Percentiles rank a stretch among this genome's conserved stretches.
phyloP scores from a whole-genome alignment of 441 rosid species.

The Populus hybrid region DNA sequence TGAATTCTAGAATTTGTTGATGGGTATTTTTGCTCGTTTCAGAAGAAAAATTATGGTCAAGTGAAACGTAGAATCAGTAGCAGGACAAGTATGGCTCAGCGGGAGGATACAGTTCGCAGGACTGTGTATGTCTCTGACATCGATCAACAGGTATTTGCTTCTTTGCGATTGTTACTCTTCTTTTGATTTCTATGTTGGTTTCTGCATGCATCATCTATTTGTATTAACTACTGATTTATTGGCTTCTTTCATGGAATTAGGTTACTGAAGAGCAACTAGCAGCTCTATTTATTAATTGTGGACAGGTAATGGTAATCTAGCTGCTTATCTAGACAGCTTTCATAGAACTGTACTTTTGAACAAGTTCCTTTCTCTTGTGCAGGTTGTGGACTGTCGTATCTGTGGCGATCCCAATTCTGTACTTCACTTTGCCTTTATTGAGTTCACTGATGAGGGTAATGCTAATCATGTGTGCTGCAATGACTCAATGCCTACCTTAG shows the following conservation, averaged over 20 bases:
- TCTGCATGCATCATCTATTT: slow-evolving; percentile 3
- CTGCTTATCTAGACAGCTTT: slow-evolving; percentile 9
- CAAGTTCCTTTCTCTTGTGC: slow-evolving; percentile 3
- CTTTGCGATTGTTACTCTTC: not conserved
- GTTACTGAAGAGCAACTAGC: slow-evolving; percentile 98
- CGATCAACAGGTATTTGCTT: slow-evolving; percentile 67
- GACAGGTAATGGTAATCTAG: slow-evolving; percentile 52
- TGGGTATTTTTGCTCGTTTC: slow-evolving; percentile 15
- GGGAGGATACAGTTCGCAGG: slow-evolving; percentile 77
- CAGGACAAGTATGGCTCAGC: slow-evolving; percentile 83
- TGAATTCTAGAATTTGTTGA: slow-evolving; percentile 1
- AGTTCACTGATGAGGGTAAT: slow-evolving; percentile 82
- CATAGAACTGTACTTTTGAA: slow-evolving; percentile 7
- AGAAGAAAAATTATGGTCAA: slow-evolving; percentile 65
- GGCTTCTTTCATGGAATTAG: slow-evolving; percentile 29
- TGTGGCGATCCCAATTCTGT: slow-evolving; percentile 93
- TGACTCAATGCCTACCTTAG: slow-evolving; percentile 18
- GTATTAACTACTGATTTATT: slow-evolving; percentile 2
- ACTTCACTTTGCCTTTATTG: slow-evolving; percentile 87
- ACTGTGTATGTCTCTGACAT: slow-evolving; percentile 96
- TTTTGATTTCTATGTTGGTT: not conserved
- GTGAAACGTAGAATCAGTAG: slow-evolving; percentile 65
- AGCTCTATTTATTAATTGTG: slow-evolving; percentile 71
- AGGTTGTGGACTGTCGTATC: slow-evolving; percentile 95
- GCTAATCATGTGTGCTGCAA: not conserved